Conservation (phyloP, 139 green algal genomes). For the Edaphochlamys debaryana region DNA sequence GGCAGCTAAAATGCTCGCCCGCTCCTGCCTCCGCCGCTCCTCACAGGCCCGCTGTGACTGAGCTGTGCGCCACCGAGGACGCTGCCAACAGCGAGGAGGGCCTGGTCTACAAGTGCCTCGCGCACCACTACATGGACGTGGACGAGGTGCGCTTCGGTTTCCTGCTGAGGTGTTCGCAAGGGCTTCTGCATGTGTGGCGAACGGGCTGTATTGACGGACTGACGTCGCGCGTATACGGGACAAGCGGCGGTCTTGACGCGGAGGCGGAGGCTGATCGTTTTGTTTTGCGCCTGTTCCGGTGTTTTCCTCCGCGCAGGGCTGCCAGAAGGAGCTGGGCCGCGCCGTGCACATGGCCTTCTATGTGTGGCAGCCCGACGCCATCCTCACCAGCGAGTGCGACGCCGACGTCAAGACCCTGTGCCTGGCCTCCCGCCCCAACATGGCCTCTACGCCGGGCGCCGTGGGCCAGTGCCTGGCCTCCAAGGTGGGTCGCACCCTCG, state of each 20-base stretch:
- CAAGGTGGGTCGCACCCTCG: conserved; percentile 35
- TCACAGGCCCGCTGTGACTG: too few species aligned
- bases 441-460: conserved; percentile 58
- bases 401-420: conserved; percentile 66
- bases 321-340: conserved; percentile 79
- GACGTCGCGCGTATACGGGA: too few species aligned
- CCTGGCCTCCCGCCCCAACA: conserved; percentile 36
- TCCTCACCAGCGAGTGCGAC: conserved; percentile 83
- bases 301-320: too few species aligned
- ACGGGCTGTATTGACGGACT: too few species aligned
- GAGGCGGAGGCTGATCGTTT: too few species aligned
- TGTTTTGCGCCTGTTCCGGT: too few species aligned
- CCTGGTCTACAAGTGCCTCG: conserved; percentile 80
- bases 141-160: too few species aligned
- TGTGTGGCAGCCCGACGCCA: conserved; percentile 68
- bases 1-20: too few species aligned
- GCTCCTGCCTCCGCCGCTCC: too few species aligned
- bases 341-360: conserved; percentile 88
- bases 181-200: too few species aligned
- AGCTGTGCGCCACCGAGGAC: conserved; percentile 45
- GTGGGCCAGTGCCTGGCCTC: conserved; percentile 75
- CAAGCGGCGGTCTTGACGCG: too few species aligned
- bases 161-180: too few species aligned
- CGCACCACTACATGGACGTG: conserved; percentile 62
- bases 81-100: conserved; percentile 39